Evolutionary conservation across 352 stramenopile species (phyloP), one percentile per base, ranked within the genome.

Genomic region (Globisporangium cederbergense): DNA sequence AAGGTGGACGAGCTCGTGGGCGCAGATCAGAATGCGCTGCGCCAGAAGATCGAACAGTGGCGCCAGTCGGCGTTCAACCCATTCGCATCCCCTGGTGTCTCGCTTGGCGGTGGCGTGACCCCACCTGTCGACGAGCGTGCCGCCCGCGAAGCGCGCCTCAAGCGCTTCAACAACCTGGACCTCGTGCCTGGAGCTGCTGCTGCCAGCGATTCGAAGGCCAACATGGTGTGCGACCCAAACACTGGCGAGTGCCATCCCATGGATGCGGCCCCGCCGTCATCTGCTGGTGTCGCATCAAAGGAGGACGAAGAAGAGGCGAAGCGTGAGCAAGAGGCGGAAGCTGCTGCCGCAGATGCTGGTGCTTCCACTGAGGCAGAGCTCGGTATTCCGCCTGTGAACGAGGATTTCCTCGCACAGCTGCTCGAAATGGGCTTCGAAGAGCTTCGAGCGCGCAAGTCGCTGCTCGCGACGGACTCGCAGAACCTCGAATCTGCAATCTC

Each of bases 1-100:
- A 95, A 96, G 74, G 82, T 97, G 43, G 90, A 97, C 54, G 89
- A 97, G 60, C 74, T 96, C 6, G 81, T 91, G 16, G 90, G 90
- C 25, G 89, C 90, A 2, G 89, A 97, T 63, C 83, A 86, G 46
- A 92, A 93, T 56, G 68, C 80, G 58, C 68, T 97, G 40, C 83
- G 85, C 3, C 71, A 83, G 54, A 96, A 96, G 79, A 95, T 97
- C 60, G 86, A 95, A 67, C 83, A 93, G 67, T 93, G 83, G 83
- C 81, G 83, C 11, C 84, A 93, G 60, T 92, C 86, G 56, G 86
- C 83, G 7, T 91, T 92, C 66, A 95, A 95, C 73, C 86, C 86
- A 3, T 95, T 95, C 42, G 86, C 86, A 6, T 95, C 86, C 2
- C 62, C 82, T 5, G 86, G 86, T 13, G 61, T 93, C 30, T 79